Base-by-base conservation (phyloP, 805 yeast genomes). In the Kurtzmaniella fragi region DNA sequence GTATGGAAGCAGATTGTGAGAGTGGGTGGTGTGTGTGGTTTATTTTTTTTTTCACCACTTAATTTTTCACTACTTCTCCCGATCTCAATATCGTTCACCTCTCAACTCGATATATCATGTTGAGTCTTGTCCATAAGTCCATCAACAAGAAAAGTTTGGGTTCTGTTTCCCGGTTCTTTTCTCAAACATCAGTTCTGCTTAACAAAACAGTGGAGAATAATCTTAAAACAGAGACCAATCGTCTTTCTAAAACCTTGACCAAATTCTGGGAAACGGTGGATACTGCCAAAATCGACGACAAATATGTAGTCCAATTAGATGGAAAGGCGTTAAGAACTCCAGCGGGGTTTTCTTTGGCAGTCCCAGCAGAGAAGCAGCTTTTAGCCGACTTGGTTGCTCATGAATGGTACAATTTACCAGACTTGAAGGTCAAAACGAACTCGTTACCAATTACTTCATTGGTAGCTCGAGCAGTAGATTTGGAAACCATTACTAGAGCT, bases 381-480 rank as follows among this genome's bases (percentile, higher is more conserved):
- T 65, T 93, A 46, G 96, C 96, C 0, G 70, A 80, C 45, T 60
- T 91, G 50, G 67, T 93, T 28, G 80, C 80, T 30, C 87, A 87
- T 53, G 99, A 93, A 62, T 93, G 99, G 99, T 72, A 78, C 40
- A 74, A 75, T 31, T 64, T 93, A 41, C 76, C 91, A 2, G 72
- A 73, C 41, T 70, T 82, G 44, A 62, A 61, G 44, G 77, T 90
- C 51, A 84, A 83, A 58, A 82, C 89, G 13, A 86, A 84, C 54
- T 67, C 84, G 29, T 71, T 93, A 32, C 98, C 98, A 0, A 63
- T 93, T 43, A 93, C 99, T 0, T 86, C 96, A 0, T 63, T 93
- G 39, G 81, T 84, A 4, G 80, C 97, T 1, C 73, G 99, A 46
- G 86, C 95, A 12, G 78, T 93, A 35, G 99, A 93, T 58, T 64